phyloP scores from a whole-genome alignment of 495 filamentous ascomycete genomes.

The Astrothelium subdiscretum region DNA sequence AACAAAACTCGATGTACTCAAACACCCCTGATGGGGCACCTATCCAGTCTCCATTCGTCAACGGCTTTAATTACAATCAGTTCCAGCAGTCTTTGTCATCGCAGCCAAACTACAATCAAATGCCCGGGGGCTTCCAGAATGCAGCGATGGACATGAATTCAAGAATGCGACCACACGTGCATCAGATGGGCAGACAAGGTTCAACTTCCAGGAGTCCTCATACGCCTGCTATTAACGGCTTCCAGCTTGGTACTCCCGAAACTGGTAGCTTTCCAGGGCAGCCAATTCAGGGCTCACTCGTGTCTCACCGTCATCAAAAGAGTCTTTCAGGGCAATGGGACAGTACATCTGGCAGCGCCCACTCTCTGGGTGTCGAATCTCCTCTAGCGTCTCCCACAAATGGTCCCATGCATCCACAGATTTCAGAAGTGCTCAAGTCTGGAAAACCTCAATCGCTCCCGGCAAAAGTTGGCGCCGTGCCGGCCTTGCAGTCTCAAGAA shows the following conservation, averaged over 20 bases:
- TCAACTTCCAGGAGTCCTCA: slow-evolving; percentile 64
- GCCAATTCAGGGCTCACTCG: slow-evolving; percentile 49
- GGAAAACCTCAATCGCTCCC: slow-evolving; percentile 56
- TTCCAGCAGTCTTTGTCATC: slow-evolving; percentile 35
- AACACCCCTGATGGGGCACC: slow-evolving; percentile 79
- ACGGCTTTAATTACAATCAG: slow-evolving; percentile 62
- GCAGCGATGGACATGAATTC: slow-evolving; percentile 15
- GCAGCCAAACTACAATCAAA: not conserved
- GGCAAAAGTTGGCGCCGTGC: slow-evolving; percentile 47
- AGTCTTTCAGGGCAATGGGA: slow-evolving; percentile 74
- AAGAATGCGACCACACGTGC: not conserved
- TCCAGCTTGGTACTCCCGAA: slow-evolving; percentile 51
- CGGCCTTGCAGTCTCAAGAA: slow-evolving; percentile 61
- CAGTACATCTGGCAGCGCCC: slow-evolving; percentile 62
- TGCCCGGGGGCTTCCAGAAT: not conserved
- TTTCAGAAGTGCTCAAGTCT: slow-evolving; percentile 57
- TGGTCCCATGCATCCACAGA: slow-evolving; percentile 40
- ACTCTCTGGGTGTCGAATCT: slow-evolving; percentile 63
- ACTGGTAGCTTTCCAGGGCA: slow-evolving; percentile 61
- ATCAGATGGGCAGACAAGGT: slow-evolving; percentile 51
- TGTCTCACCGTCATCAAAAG: slow-evolving; percentile 62
- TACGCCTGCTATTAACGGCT: slow-evolving; percentile 47
- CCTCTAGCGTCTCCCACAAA: slow-evolving; percentile 48
- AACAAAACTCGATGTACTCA: slow-evolving; percentile 51
- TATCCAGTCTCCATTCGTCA: slow-evolving; percentile 75